Base-by-base conservation (phyloP, 2,329 filamentous ascomycete species). In the Cladosporium oxysporum region DNA sequence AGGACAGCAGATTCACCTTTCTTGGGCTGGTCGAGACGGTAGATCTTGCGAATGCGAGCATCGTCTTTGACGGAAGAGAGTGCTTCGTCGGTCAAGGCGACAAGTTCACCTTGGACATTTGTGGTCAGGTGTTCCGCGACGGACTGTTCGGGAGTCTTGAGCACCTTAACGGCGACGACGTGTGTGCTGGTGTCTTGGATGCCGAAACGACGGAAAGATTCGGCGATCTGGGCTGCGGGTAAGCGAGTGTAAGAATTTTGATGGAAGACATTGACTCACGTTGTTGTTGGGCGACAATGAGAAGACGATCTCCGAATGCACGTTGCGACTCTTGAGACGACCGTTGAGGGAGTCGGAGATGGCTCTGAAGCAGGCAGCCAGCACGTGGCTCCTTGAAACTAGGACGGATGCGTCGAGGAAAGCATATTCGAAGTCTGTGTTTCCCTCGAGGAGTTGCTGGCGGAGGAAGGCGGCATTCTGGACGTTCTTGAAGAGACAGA, bases 151-250 rank as follows among this genome's bases (percentile, higher is more conserved):
- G 66, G 58, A 58, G 69, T 69, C 81, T 78, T 82, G 11, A 88
- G 84, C 28, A 98, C 83, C 76, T 97, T 98, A 73, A 97, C 83
- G 7, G 91, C 88, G 2, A 97, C 81, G n/a, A 99, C 79, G 71
- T 89, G 79, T 53, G 84, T 88, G 2, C 90, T 95, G 12, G 83
- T 80, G 14, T 91, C 87, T 0, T 86, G 83, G 66, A 98, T 88
- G 58, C 95, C 95, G 74, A 95, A 97, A 63, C 90, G 89, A 35
- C 92, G 90, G 79, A 98, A 98, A 0, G 93, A 90, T 72, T 97
- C 93, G 61, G 92, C 87, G 74, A 99, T 98, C 92, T 96, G 47
- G 16, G 23, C 21, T 47, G 12, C 10, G 21, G 23, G 18, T 41
- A 12, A 49, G 62, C 18, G 7, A 50, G 2, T 23, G 58, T 0